Percentiles rank a stretch among this genome's conserved stretches.
Conservation (phyloP, 495 filamentous ascomycete genomes). For the Penicillium cinerascens region DNA sequence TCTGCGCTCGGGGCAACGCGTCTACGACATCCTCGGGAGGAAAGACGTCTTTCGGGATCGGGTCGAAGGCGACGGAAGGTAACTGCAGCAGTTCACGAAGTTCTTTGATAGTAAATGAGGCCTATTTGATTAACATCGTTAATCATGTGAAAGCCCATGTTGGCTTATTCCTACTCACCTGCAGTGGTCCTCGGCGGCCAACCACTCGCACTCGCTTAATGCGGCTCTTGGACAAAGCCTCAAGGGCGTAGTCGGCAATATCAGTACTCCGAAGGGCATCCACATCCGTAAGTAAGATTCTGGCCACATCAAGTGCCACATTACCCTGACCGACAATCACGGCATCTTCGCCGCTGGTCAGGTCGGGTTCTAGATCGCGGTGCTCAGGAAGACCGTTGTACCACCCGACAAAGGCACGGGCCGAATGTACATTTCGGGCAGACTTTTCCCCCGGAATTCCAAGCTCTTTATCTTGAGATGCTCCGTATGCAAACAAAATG, state of each 20-base stretch:
- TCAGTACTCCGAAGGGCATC: conserved; percentile 76
- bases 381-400: conserved; percentile 94
- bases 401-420: conserved; percentile 94
- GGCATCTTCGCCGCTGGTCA: conserved; percentile 75
- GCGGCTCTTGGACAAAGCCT: conserved; percentile 65
- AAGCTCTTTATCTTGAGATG: conserved; percentile 73
- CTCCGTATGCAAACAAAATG: conserved; percentile 89
- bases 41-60: conserved; percentile 60
- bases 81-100: conserved; percentile 80
- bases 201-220: conserved; percentile 80
- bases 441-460: conserved; percentile 76
- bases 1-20: conserved; percentile 66
- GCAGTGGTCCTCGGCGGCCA: conserved; percentile 82
- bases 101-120: conserved; percentile 93
- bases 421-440: conserved; percentile 74
- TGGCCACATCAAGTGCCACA: conserved; percentile 88
- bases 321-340: conserved; percentile 94
- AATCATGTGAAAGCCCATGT: neutral
- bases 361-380: conserved; percentile 68
- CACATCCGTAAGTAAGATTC: conserved; percentile 74
- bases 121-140: conserved; percentile 41
- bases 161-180: conserved; percentile 45
- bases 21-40: conserved; percentile 54
- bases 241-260: conserved; percentile 79
- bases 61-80: conserved; percentile 66